Percentiles rank a stretch among this genome's conserved stretches.
Conservation (phyloP, 179 eudicot genomes). For the Camellia oleifera region DNA sequence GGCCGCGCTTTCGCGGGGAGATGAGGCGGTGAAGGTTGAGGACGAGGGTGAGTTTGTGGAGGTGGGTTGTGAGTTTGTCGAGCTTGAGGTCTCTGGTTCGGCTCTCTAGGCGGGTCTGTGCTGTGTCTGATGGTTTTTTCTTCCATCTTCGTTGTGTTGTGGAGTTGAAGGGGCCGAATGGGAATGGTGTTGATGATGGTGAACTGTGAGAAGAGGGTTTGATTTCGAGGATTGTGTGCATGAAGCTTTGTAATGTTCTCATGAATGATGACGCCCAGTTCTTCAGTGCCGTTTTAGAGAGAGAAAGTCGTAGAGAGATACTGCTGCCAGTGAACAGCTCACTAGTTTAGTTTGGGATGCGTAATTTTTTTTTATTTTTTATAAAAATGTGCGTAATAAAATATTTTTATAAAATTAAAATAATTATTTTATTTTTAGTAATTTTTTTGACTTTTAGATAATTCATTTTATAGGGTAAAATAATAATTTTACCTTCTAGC, state of each 20-base stretch:
- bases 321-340: no score
- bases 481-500: no score
- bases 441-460: no score
- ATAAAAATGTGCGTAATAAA: no score
- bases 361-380: no score
- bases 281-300: no score
- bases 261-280: not conserved
- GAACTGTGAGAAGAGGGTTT: not conserved
- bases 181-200: constrained; percentile 14
- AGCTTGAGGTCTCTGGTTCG: constrained; percentile 67
- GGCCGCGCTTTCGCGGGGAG: constrained; percentile 39
- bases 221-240: not conserved
- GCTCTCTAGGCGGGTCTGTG: constrained; percentile 65
- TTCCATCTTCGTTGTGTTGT: constrained; percentile 54
- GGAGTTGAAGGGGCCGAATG: constrained; percentile 55
- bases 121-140: constrained; percentile 54
- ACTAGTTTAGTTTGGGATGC: no score
- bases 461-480: no score
- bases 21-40: constrained; percentile 55
- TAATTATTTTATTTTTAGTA: no score
- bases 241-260: not conserved
- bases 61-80: constrained; percentile 35
- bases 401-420: no score
- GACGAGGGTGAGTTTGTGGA: constrained; percentile 45
- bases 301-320: no score